Base-by-base conservation (phyloP, 345 rosid species). In the Draba incana region DNA sequence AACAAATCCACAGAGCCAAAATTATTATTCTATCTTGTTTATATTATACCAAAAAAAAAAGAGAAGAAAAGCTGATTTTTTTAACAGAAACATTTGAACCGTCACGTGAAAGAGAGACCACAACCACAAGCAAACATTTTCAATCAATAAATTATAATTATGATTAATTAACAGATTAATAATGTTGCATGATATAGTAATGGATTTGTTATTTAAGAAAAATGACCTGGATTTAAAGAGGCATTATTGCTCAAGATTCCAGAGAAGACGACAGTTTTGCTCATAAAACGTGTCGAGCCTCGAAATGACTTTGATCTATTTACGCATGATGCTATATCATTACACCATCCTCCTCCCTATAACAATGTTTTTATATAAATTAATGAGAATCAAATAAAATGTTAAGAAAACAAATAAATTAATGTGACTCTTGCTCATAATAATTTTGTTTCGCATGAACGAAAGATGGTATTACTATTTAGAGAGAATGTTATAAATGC, bases 291-390 rank as follows among this genome's bases (percentile, higher is more conserved):
- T 4, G 96, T 86, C 13, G 99, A 94, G 60, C 99, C 99, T 42
- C 89, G 88, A 47, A 80, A 81, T 1, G 87, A 86, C 20, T 77
- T 69, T 57, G 97, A 82, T 85, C 99, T 77, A 16, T 84, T 95
- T 70, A 64, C 50, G 79, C 97, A 94, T 30, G 97, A 87, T 71
- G 66, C 65, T 51, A 88, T 57, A 76, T 90, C 94, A 77, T 94
- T 88, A 55, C 99, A 94, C 99, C 97, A 94, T 67, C 96, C 99
- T 69, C 99, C 99, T 75, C 99, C 97, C 99, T 94, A 15, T 3
- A 31, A 15, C 62, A 30, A n/a, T n/a, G 3, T 31, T 14, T 46
- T 57, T 28, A n/a, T 28, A 0, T 3, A 28, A 28, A 3, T 28
- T 2, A 28, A 28, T 2, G 31, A 28, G 31, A 28, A 28, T 28